Conservation (phyloP, 345 rosid species). For the Camelina neglecta region DNA sequence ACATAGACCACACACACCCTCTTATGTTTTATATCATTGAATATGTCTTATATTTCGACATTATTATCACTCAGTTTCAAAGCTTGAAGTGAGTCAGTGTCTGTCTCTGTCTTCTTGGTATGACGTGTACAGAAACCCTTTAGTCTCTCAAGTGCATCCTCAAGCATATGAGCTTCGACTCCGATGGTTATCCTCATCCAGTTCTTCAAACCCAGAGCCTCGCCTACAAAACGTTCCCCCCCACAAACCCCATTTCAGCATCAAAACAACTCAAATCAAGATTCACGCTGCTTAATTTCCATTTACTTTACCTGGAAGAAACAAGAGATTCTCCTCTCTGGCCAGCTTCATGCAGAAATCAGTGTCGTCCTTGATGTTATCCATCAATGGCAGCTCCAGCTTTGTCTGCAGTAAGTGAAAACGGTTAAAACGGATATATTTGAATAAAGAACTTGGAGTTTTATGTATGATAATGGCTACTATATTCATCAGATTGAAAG, state of each 20-base stretch:
- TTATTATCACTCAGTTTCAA: constrained; percentile 28
- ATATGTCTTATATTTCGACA: constrained; percentile 5
- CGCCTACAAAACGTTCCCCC: constrained; percentile 50
- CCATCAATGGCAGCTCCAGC: constrained; percentile 58
- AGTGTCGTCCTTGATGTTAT: constrained; percentile 62
- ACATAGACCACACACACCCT: neutral
- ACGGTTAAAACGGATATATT: neutral
- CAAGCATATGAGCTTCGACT: constrained; percentile 61
- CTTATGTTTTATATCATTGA: neutral
- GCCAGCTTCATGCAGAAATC: constrained; percentile 73
- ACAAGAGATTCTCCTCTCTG: constrained; percentile 70
- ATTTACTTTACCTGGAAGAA: constrained; percentile 62
- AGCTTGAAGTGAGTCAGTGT: constrained; percentile 19
- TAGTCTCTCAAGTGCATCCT: constrained; percentile 67
- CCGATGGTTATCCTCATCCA: constrained; percentile 74
- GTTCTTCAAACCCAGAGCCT: constrained; percentile 63
- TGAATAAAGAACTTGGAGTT: neutral
- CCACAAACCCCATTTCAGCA: constrained; percentile 8
- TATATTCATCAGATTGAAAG: neutral
- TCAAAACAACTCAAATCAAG: constrained; percentile 18
- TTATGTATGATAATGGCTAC: neutral
- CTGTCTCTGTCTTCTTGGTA: constrained; percentile 53
- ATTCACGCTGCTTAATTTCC: neutral
- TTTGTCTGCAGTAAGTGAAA: constrained; percentile 53
- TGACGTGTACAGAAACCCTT: constrained; percentile 66